Base-by-base conservation (phyloP, 371 early-diverging fungal species). In the Haplosporangium sp. region DNA sequence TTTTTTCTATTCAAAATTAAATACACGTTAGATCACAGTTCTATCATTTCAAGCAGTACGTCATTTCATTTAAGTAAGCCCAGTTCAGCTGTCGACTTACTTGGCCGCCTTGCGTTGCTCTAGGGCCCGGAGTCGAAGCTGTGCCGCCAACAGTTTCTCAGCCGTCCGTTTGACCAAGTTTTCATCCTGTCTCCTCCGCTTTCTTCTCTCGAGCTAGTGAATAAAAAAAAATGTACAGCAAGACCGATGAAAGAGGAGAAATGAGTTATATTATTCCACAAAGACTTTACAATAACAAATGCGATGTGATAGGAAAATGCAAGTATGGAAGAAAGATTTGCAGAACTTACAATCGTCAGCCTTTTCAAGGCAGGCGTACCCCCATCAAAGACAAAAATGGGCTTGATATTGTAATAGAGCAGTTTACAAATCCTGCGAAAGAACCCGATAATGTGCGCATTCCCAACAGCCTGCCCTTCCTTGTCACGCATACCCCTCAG, bases 341-440 rank as follows among this genome's bases (percentile, higher is more conserved):
- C 29, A 29, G 29, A 4, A 18, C 87, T 83, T 81, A 90, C 93
- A 58, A 96, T 89, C 0, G 96, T 95, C 14, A 67, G 56, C 16
- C 92, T 83, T 81, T 98, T 98, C 41, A 98, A 79, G 36, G 87
- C 84, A 14, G 98, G 98, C 2, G 94, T 90, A 6, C 88, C 92
- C 7, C 98, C 98, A 84, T 98, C 98, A 87, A 96, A 98, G 14
- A 98, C 95, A 90, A 98, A 97, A 2, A 99, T 89, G 5, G 99
- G 99, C 57, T 87, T 89, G 47, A 99, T 92, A 18, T 94, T 93
- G 81, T 91, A 94, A 80, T 92, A 96, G 20, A 99, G 80, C 1
- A 99, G 84, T 83, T 99, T 98, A 80, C 96, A 94, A 21, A 99
- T 90, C 57, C 99, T 86, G 16, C 95, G 87, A 71, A 95, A 94